These are phyloP conservation scores for Phaseolus coccineus DNA, from an alignment of 331 rosid species.

Conservation along the genomic window DNA sequence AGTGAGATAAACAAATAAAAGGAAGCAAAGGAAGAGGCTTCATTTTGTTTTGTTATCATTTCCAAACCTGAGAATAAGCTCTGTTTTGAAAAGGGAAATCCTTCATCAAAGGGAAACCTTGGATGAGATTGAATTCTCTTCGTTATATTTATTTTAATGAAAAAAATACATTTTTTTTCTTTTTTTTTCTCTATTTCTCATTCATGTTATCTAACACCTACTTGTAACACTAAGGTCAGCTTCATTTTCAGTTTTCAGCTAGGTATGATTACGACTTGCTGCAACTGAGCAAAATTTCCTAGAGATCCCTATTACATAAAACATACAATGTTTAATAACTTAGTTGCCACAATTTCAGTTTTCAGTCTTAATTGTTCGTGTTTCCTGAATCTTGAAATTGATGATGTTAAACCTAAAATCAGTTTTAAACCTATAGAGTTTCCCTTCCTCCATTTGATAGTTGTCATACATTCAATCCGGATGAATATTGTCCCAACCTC, in stretches of 20 bases:
- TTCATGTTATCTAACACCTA: conserved; percentile 6
- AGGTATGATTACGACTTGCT: not conserved
- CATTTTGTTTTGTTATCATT: not conserved
- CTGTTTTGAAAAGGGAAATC: not conserved
- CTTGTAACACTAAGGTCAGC: conserved; percentile 12
- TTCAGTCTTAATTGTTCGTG: not conserved
- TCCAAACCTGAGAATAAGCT: not conserved
- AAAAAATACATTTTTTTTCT: not conserved
- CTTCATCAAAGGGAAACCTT: not conserved
- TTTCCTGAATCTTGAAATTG: conserved; percentile 35
- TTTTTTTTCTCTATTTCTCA: not conserved
- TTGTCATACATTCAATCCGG: not conserved
- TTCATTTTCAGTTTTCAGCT: not conserved
- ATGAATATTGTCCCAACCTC: conserved; percentile 27
- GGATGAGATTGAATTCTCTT: not conserved
- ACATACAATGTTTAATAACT: not conserved
- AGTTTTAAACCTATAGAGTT: not conserved
- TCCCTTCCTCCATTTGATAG: conserved; percentile 1
- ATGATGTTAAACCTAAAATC: conserved; percentile 23
- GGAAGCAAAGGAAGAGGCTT: not conserved
- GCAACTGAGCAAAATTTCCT: conserved; percentile 21
- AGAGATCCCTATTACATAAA: not conserved
- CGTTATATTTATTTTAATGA: not conserved
- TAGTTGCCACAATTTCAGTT: no score
- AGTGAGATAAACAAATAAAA: not conserved